phyloP scores from a whole-genome alignment of 768 basidiomycete species.

The Amanita polypyramis region DNA sequence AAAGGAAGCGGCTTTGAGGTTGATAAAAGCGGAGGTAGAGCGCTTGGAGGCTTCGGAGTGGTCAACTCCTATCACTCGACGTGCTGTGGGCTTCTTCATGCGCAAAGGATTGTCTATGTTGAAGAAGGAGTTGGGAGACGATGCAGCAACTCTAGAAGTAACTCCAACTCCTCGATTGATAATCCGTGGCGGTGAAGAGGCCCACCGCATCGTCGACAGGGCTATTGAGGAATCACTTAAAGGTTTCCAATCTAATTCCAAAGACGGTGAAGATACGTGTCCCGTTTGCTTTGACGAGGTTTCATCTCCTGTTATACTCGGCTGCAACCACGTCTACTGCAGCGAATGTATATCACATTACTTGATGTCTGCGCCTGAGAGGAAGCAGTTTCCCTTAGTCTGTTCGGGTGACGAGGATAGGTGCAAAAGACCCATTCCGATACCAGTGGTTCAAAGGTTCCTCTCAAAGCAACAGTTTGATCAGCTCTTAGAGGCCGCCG shows the following conservation, averaged over 20 bases:
- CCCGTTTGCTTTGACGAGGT: slow-evolving; percentile 7
- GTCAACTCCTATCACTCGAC: slow-evolving; percentile 24
- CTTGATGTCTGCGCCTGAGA: neutral
- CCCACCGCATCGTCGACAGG: slow-evolving; percentile 10
- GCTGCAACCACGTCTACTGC: slow-evolving; percentile 7
- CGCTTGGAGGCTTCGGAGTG: slow-evolving; percentile 34
- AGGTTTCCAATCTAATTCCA: neutral
- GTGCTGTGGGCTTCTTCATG: slow-evolving; percentile 40
- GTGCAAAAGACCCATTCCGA: slow-evolving; percentile 22
- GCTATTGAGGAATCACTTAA: neutral
- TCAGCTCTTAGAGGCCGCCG: slow-evolving; percentile 32
- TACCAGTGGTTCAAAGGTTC: slow-evolving; percentile 25
- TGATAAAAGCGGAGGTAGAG: slow-evolving; percentile 37
- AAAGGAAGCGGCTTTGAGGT: slow-evolving; percentile 29
- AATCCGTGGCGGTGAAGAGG: slow-evolving; percentile 48
- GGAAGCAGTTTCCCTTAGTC: slow-evolving; percentile 5
- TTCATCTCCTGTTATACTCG: neutral
- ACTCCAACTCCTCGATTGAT: slow-evolving; percentile 27
- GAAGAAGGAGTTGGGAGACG: slow-evolving; percentile 43
- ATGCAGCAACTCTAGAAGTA: slow-evolving; percentile 37
- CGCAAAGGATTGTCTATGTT: slow-evolving; percentile 37
- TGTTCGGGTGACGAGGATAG: slow-evolving; percentile 4
- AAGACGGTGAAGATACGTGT: neutral
- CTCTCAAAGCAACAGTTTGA: slow-evolving; percentile 31
- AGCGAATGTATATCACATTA: slow-evolving; percentile 2